A percentile compares a stretch with the other conserved stretches of the same genome.
Evolutionary conservation across 768 basidiomycete genomes (phyloP).

Genomic region (Leccinum boreale): DNA sequence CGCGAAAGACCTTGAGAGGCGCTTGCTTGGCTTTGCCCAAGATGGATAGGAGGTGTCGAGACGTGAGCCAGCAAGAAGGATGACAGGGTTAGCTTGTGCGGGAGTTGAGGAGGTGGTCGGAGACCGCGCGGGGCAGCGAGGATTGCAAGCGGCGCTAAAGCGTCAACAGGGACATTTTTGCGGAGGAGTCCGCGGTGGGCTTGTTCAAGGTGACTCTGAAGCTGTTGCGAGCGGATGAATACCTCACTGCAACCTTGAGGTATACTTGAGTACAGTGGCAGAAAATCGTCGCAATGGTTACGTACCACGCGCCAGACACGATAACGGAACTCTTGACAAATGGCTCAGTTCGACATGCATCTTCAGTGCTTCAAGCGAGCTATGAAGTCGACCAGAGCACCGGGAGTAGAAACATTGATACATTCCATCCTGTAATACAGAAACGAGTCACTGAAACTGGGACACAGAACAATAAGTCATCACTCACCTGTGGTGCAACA

Average conservation of each 20-base stretch:
- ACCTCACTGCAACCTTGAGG: conserved; percentile 21
- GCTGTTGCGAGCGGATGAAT: conserved; percentile 26
- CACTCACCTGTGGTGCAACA: conserved; percentile 13
- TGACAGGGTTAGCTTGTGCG: background rate
- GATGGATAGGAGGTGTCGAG: conserved; percentile 8
- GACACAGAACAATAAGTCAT: background rate
- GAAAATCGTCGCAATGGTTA: background rate
- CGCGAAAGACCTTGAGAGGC: conserved; percentile 20
- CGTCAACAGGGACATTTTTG: conserved; percentile 7
- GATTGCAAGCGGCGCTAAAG: conserved; percentile 18
- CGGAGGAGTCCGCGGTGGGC: conserved; percentile 20
- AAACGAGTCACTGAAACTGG: background rate
- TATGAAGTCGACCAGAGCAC: conserved; percentile 27
- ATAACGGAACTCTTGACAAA: conserved; percentile 26
- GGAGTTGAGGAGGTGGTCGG: conserved; percentile 15
- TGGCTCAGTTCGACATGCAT: conserved; percentile 31
- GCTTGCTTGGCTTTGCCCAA: conserved; percentile 10
- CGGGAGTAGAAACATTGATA: conserved; percentile 26
- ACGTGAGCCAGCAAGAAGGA: conserved; percentile 7
- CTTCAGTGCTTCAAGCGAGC: conserved; percentile 16
- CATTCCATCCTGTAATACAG: conserved; percentile 19
- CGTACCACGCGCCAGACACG: conserved; percentile 27
- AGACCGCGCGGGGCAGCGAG: conserved; percentile 19
- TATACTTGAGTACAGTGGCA: conserved; percentile 3
- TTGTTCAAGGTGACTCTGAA: conserved; percentile 23